A percentile compares a stretch with the other conserved stretches of the same genome.
phyloP scores from a whole-genome alignment of 2,329 filamentous ascomycete genomes.

The Fusarium verrucosum region DNA sequence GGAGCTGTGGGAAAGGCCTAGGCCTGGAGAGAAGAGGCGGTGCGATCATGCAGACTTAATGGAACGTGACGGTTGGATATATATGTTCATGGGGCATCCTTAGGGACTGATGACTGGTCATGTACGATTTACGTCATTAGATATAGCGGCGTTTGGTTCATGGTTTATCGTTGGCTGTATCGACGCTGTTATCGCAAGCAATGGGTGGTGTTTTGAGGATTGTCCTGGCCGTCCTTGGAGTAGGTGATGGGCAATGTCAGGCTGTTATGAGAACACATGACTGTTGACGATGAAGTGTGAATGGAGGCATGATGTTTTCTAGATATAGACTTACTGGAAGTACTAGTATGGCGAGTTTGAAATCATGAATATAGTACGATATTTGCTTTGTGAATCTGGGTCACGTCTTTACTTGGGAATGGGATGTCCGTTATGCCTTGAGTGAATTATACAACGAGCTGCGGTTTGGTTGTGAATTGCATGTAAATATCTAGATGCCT shows the following conservation, averaged over 20 bases:
- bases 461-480: background rate
- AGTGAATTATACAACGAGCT: background rate
- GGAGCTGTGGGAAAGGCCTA: constrained; percentile 6
- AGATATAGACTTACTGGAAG: constrained; percentile 28
- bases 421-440: background rate
- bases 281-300: constrained; percentile 26
- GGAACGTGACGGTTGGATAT: constrained; percentile 42
- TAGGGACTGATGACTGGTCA: constrained; percentile 42
- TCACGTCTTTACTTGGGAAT: background rate
- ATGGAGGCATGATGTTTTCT: constrained; percentile 26
- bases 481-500: background rate
- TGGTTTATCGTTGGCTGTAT: constrained; percentile 44
- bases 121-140: constrained; percentile 47
- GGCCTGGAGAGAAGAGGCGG: background rate
- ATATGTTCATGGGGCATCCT: constrained; percentile 37
- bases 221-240: constrained; percentile 32
- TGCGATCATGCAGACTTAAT: constrained; percentile 31
- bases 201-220: constrained; percentile 26
- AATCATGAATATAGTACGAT: constrained; percentile 28
- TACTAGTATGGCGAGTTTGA: constrained; percentile 22
- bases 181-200: constrained; percentile 39
- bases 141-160: constrained; percentile 47
- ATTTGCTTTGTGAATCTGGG: background rate
- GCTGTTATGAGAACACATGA: constrained; percentile 32
- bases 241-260: constrained; percentile 16